Conservation (phyloP, 164 flowering plant genomes). For the Umbilicus rupestris region DNA sequence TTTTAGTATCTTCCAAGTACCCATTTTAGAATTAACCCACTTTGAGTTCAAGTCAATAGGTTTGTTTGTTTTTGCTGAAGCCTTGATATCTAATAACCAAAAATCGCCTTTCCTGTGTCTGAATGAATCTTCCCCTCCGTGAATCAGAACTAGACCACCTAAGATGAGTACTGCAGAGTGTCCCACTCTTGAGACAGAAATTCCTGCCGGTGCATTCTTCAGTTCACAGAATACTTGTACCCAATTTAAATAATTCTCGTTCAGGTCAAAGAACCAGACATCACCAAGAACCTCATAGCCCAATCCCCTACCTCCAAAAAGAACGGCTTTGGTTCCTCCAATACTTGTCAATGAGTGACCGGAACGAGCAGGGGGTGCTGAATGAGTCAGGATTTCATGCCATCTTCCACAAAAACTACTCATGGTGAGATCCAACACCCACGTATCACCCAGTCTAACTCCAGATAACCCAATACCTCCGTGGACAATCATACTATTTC, state of each 20-base stretch:
- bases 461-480: slow-evolving; percentile 81
- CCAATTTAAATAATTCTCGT: slow-evolving; percentile 41
- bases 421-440: slow-evolving; percentile 69
- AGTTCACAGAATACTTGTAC: slow-evolving; percentile 35
- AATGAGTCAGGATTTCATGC: slow-evolving; percentile 38
- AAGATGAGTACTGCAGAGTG: slow-evolving; percentile 78
- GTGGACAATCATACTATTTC: slow-evolving; percentile 59
- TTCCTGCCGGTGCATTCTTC: slow-evolving; percentile 33
- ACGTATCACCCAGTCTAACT: slow-evolving; percentile 56
- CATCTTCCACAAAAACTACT: slow-evolving; percentile 41
- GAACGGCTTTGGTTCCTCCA: slow-evolving; percentile 32
- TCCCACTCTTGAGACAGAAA: slow-evolving; percentile 73
- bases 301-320: slow-evolving; percentile 85
- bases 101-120: slow-evolving; percentile 71
- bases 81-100: slow-evolving; percentile 63
- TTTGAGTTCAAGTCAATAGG: slow-evolving; percentile 15
- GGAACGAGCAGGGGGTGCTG: slow-evolving; percentile 77
- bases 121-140: slow-evolving; percentile 85
- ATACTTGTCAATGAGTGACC: slow-evolving; percentile 84
- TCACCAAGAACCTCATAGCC: slow-evolving; percentile 81
- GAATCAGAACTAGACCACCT: slow-evolving; percentile 59
- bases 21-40: slow-evolving; percentile 15
- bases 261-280: slow-evolving; percentile 59
- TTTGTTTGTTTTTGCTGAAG: slow-evolving; percentile 12
- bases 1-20: slow-evolving; percentile 57